Conservation (phyloP, 495 filamentous ascomycete species). For the Penicillium verhagenii region DNA sequence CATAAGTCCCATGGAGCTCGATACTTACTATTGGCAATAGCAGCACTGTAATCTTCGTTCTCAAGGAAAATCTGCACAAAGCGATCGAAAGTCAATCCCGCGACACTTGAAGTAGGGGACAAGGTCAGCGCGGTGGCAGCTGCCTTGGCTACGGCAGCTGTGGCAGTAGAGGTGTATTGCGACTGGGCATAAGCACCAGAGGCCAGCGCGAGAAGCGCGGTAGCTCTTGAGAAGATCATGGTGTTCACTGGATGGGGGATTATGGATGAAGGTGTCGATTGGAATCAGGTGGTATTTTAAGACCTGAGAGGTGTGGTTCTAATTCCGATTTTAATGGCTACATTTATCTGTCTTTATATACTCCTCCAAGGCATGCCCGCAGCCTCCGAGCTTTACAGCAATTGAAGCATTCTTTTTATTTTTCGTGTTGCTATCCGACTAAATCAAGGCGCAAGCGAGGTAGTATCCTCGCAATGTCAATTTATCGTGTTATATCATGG, state of each 20-base stretch:
- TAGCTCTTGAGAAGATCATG: slow-evolving; percentile 9
- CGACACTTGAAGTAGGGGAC: slow-evolving; percentile 9
- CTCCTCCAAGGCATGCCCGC: not conserved
- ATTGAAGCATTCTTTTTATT: too few species aligned
- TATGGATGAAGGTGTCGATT: too few species aligned
- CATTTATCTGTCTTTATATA: not conserved
- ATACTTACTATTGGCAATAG: slow-evolving; percentile 7
- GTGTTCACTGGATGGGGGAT: not conserved
- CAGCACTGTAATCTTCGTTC: slow-evolving; percentile 10
- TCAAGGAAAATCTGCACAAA: slow-evolving; percentile 12
- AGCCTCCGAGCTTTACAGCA: too few species aligned
- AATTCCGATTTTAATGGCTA: too few species aligned
- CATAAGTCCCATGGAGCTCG: not conserved
- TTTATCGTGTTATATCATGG: slow-evolving; percentile 6
- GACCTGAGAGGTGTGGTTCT: too few species aligned
- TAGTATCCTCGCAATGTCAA: slow-evolving; percentile 5
- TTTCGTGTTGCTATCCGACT: not conserved
- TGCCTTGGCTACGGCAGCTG: slow-evolving; percentile 10
- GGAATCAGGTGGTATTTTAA: not conserved
- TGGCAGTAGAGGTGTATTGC: slow-evolving; percentile 12
- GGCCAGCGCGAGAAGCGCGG: slow-evolving; percentile 3
- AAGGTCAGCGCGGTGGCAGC: slow-evolving; percentile 10
- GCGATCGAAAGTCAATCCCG: slow-evolving; percentile 7
- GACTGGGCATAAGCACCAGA: slow-evolving; percentile 7
- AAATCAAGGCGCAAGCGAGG: slow-evolving; percentile 3